Conservation (phyloP, 176 grass and related monocot genomes). For the Triticum urartu region DNA sequence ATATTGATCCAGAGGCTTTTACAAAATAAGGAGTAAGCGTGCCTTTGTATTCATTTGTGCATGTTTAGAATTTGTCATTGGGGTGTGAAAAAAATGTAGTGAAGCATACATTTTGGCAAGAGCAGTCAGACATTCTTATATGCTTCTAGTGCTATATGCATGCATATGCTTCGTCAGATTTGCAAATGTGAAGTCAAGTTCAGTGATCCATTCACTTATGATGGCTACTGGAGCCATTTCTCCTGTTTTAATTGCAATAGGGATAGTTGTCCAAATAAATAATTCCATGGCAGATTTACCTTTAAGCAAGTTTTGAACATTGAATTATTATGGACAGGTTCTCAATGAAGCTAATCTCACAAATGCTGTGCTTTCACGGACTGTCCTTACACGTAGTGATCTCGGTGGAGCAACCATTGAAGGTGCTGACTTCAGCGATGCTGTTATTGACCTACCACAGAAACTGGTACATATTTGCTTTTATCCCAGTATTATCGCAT, state of each 20-base stretch:
- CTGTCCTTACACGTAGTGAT: conserved; percentile 93
- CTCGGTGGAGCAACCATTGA: conserved; percentile 86
- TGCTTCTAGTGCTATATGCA: neutral
- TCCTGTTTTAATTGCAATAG: conserved; percentile 15
- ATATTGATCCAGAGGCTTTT: neutral
- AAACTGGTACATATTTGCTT: conserved; percentile 63
- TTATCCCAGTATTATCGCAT: neutral
- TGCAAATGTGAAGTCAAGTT: neutral
- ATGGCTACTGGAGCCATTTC: conserved; percentile 1
- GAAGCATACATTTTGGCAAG: conserved; percentile 8
- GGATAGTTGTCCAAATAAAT: conserved; percentile 22
- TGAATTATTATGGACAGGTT: conserved; percentile 52
- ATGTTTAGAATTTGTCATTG: neutral
- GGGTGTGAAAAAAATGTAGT: neutral
- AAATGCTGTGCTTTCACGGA: conserved; percentile 83
- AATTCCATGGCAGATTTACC: neutral
- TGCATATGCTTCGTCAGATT: neutral
- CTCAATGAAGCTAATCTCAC: conserved; percentile 97
- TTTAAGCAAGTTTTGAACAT: conserved; percentile 30
- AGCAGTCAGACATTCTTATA: conserved; percentile 10
- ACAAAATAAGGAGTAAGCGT: neutral
- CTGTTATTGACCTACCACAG: conserved; percentile 80
- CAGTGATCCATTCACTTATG: neutral
- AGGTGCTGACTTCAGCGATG: conserved; percentile 97
- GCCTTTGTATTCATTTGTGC: neutral